phyloP scores from a whole-genome alignment of 2,329 filamentous ascomycete genomes.

The Colletotrichum filicis region DNA sequence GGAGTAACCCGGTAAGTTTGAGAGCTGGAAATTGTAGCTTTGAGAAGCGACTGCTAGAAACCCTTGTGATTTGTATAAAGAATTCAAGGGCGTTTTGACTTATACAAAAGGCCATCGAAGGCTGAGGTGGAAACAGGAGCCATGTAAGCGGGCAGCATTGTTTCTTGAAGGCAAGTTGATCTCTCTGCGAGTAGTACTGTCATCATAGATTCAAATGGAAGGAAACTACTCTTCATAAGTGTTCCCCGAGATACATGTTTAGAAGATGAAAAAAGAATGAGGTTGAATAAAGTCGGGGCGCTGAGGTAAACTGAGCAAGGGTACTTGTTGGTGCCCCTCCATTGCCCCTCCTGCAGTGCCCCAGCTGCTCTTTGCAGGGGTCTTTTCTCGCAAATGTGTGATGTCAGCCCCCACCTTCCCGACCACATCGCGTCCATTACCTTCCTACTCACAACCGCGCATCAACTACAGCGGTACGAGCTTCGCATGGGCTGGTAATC shows the following conservation, averaged over 20 bases:
- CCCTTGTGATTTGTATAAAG: neutral
- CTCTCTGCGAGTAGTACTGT: too few relatives aligned
- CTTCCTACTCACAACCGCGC: constrained; percentile 37
- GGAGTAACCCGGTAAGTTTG: neutral
- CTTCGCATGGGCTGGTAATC: constrained; percentile 49
- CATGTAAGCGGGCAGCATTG: neutral
- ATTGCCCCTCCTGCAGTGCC: constrained; percentile 23
- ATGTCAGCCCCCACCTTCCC: constrained; percentile 35
- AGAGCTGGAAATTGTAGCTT: neutral
- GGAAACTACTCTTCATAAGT: too few relatives aligned
- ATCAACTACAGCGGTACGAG: constrained; percentile 34
- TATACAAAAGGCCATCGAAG: neutral
- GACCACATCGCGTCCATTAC: constrained; percentile 19
- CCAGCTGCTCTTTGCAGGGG: constrained; percentile 14
- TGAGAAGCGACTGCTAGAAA: neutral
- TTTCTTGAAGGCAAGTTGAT: too few relatives aligned
- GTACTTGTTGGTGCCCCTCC: constrained; percentile 20
- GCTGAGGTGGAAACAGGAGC: neutral
- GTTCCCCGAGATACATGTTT: neutral
- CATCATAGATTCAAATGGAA: too few relatives aligned
- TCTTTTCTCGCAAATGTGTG: constrained; percentile 27
- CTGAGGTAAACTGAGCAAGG: neutral
- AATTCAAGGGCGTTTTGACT: neutral
- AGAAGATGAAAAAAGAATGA: neutral
- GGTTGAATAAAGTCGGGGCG: neutral